These are phyloP conservation scores for Nissolia schottii DNA, from an alignment of 306 rosid species.

Conservation along the genomic window DNA sequence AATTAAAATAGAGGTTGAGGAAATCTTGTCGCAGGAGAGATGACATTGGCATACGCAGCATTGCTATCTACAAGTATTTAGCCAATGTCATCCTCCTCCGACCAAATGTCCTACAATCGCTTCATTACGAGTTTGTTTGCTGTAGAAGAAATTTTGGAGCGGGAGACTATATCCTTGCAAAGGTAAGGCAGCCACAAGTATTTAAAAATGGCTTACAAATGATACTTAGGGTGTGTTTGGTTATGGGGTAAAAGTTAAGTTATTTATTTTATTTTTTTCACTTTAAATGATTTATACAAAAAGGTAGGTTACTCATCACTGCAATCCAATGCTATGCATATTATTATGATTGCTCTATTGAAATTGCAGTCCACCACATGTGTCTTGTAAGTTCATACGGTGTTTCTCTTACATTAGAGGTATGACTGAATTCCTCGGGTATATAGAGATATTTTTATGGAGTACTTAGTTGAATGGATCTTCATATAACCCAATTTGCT, in stretches of 20 bases:
- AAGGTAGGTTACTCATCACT: background rate
- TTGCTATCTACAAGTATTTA: background rate
- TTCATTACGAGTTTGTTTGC: background rate
- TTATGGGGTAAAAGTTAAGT: no score
- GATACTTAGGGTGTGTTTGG: no score
- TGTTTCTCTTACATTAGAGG: no score
- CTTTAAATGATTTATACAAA: no score
- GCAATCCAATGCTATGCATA: background rate
- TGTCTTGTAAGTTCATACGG: no score
- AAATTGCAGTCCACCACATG: background rate
- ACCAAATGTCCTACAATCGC: slow-evolving; percentile 14
- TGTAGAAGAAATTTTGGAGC: background rate
- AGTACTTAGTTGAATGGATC: no score
- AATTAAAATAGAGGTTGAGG: slow-evolving; percentile 3
- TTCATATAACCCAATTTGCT: no score
- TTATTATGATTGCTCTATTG: background rate
- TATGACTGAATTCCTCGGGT: no score
- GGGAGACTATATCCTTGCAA: background rate
- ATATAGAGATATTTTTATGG: no score
- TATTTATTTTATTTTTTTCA: no score
- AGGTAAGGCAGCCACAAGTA: background rate
- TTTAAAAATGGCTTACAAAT: background rate
- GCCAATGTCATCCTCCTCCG: slow-evolving; percentile 19
- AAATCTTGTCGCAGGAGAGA: slow-evolving; percentile 27
- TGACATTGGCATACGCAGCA: slow-evolving; percentile 3